A percentile compares a stretch with the other conserved stretches of the same genome.
These are phyloP conservation scores for Musa troglodytarum DNA, from an alignment of 176 grass and related monocot species.

Conservation along the genomic window DNA sequence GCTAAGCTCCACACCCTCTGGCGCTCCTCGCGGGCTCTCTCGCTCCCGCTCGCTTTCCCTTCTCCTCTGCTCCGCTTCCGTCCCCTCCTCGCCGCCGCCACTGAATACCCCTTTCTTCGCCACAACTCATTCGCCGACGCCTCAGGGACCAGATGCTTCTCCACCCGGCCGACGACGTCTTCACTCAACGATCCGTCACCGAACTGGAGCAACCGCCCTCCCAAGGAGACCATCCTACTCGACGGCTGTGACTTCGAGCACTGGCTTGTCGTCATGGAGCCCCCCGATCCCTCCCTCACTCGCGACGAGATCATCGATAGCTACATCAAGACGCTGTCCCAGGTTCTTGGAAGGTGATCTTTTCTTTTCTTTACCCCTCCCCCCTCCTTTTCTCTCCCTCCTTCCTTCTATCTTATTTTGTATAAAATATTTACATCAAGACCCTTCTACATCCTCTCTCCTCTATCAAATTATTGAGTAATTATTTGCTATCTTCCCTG, in stretches of 20 bases:
- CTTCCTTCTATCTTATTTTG: too few species aligned
- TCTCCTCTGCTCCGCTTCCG: conserved; percentile 5
- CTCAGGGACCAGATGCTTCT: conserved; percentile 17
- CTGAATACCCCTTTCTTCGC: conserved; percentile 1
- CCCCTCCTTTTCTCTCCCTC: not conserved
- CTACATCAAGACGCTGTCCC: conserved; percentile 76
- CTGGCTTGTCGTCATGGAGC: conserved; percentile 82
- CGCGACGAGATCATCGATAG: conserved; percentile 80
- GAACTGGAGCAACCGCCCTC: conserved; percentile 69
- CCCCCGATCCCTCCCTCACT: conserved; percentile 45
- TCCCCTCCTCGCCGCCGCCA: conserved; percentile 12
- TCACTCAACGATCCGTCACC: conserved; percentile 61
- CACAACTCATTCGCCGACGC: not conserved
- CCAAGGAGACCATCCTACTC: conserved; percentile 75
- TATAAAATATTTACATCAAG: too few species aligned
- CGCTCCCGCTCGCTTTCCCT: conserved; percentile 5
- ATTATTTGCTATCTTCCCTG: too few species aligned
- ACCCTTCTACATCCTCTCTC: too few species aligned
- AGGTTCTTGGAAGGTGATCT: conserved; percentile 57
- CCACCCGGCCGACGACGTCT: conserved; percentile 48
- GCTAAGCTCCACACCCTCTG: conserved; percentile 2
- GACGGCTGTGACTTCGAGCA: conserved; percentile 91
- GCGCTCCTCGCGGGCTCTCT: conserved; percentile 17
- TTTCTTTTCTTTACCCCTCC: not conserved
- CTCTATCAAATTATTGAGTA: too few species aligned